Evolutionary conservation across 441 rosid genomes (phyloP), one percentile per base, ranked within the genome.

Genomic region (Populus hybrid): DNA sequence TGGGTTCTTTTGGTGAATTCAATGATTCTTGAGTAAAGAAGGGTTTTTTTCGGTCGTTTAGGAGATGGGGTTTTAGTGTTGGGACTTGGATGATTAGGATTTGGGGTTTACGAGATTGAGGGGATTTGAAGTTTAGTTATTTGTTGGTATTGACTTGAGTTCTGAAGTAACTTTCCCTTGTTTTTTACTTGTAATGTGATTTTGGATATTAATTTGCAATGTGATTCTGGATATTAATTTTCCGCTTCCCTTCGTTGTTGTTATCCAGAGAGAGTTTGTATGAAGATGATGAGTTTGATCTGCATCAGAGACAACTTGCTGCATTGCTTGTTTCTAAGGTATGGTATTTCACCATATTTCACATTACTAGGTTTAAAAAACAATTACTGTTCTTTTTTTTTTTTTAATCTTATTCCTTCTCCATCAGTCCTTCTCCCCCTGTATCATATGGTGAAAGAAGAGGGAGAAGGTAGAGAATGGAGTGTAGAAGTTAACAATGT

Each of bases 291-390:
- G 97, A 92, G 79, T 94, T 94, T 81, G 98, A 91, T 85, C 92
- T 78, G 83, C 90, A 89, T 79, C 99, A 92, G 86, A 91, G 99
- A 79, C 88, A 92, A 79, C 97, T 96, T 79, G 99, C 98, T 84
- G 98, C 98, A 3, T 76, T 96, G 40, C 87, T 96, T 75, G 99
- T 89, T 67, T 96, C 99, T 6, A 96, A 96, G 97, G 99, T 95
- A 34, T 34, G 36, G 6, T 6, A 34, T 34, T 34, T 34, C 36
- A 34, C 36, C 36, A 34, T 34, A 6, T 34, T 34, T 34, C 36
- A 34, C 8, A 34, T 34, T 34, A 34, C 36, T 34, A 34, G 36
- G 36, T 34, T 34, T 34, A 34, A 34, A 6, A 34, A 34, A 34
- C 36, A 18, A 40, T 40, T 5, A 14, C 26, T 53, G 11, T 8